Percentiles rank a stretch among this genome's conserved stretches.
These are phyloP conservation scores for Thelephora ganbajun DNA, from an alignment of 768 basidiomycete genomes.

Conservation along the genomic window DNA sequence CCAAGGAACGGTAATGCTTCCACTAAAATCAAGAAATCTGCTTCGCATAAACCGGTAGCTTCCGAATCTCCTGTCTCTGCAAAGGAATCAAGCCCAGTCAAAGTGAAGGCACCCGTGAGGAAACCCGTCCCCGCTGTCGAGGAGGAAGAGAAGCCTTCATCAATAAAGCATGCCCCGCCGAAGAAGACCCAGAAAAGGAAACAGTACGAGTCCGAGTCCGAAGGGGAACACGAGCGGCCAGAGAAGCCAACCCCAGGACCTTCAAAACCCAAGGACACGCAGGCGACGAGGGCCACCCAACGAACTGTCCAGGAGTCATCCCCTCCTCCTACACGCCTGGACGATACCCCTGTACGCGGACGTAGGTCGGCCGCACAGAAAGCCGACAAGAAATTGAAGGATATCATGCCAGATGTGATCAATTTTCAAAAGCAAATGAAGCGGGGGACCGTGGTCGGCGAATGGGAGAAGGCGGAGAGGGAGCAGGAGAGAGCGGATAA, in stretches of 20 bases:
- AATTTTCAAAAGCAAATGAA: constrained; percentile 58
- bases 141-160: background rate
- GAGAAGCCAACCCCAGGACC: constrained; percentile 6
- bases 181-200: background rate
- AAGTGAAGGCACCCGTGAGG: background rate
- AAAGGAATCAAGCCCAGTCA: background rate
- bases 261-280: constrained; percentile 2
- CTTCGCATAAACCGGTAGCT: too few relatives aligned
- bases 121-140: background rate
- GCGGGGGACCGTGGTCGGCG: constrained; percentile 15
- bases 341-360: constrained; percentile 2
- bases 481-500: constrained; percentile 6
- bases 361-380: constrained; percentile 40
- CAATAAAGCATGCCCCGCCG: background rate
- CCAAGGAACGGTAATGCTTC: background rate
- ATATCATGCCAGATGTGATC: constrained; percentile 68
- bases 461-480: constrained; percentile 11
- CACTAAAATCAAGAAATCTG: too few relatives aligned
- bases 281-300: too few relatives aligned
- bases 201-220: background rate
- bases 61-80: too few relatives aligned
- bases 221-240: background rate
- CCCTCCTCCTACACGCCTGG: too few relatives aligned
- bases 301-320: too few relatives aligned
- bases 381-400: constrained; percentile 29